phyloP scores from a whole-genome alignment of 2,329 filamentous ascomycete species.

The Cadophora sp. region DNA sequence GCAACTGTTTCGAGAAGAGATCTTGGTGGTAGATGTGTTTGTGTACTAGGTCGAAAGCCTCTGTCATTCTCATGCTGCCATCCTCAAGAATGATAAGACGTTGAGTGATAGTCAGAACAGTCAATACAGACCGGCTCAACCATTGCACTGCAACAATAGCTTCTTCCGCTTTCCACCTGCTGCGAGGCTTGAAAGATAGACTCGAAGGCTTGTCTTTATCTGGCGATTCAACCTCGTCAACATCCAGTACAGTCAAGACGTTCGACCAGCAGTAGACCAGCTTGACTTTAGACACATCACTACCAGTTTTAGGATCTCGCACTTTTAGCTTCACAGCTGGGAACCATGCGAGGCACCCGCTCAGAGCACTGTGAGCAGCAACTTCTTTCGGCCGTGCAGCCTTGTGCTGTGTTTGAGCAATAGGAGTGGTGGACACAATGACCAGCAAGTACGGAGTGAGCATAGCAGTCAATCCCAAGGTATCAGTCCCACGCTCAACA shows the following conservation, averaged over 20 bases:
- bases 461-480: conserved; percentile 90
- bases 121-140: conserved; percentile 91
- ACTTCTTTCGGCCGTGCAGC: conserved; percentile 90
- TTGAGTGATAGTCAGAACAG: conserved; percentile 92
- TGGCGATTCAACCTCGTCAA: conserved; percentile 73
- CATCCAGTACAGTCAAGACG: conserved; percentile 89
- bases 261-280: conserved; percentile 99
- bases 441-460: conserved; percentile 94
- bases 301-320: conserved; percentile 69
- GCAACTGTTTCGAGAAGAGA: conserved; percentile 86
- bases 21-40: conserved; percentile 93
- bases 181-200: conserved; percentile 81
- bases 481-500: conserved; percentile 85
- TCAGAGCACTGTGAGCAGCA: conserved; percentile 87
- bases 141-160: conserved; percentile 96
- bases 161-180: conserved; percentile 92
- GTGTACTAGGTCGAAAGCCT: conserved; percentile 89
- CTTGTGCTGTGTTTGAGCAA: conserved; percentile 97
- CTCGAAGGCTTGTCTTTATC: conserved; percentile 80
- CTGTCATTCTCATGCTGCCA: conserved; percentile 85
- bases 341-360: conserved; percentile 95
- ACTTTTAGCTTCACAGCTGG: conserved; percentile 91
- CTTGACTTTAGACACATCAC: conserved; percentile 79
- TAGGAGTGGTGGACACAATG: conserved; percentile 94
- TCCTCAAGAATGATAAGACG: conserved; percentile 93